phyloP scores from a whole-genome alignment of 441 rosid genomes.

The Raphanus hybrid region DNA sequence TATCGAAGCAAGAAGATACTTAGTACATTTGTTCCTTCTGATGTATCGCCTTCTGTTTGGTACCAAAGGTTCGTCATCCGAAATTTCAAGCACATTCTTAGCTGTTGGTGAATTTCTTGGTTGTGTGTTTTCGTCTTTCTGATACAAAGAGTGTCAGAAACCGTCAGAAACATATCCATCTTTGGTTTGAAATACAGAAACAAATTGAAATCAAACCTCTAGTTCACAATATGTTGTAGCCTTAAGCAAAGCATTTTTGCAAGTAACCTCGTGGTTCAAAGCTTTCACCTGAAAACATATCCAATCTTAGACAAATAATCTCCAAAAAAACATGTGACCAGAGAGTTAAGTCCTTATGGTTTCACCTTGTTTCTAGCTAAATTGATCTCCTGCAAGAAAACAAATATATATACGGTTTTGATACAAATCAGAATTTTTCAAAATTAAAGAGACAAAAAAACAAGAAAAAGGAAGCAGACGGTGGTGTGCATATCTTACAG shows the following conservation, averaged over 20 bases:
- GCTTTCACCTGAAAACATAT: slow-evolving; percentile 30
- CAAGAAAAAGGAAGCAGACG: slow-evolving; percentile 5
- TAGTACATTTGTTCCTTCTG: slow-evolving; percentile 34
- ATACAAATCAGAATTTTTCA: background rate
- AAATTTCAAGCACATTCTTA: background rate
- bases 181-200: background rate
- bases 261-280: slow-evolving; percentile 29
- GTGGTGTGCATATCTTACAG: slow-evolving; percentile 10
- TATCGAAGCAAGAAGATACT: background rate
- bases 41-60: slow-evolving; percentile 33
- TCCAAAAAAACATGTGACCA: background rate
- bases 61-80: slow-evolving; percentile 9
- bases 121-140: slow-evolving; percentile 20
- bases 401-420: background rate
- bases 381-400: slow-evolving; percentile 32
- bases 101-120: slow-evolving; percentile 14
- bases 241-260: slow-evolving; percentile 37
- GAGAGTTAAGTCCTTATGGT: slow-evolving; percentile 3
- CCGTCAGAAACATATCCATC: slow-evolving; percentile 10
- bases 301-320: slow-evolving; percentile 1
- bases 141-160: background rate
- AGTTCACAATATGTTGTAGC: slow-evolving; percentile 21
- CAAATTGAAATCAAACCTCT: slow-evolving; percentile 18
- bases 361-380: slow-evolving; percentile 39
- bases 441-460: slow-evolving; percentile 1